These are phyloP conservation scores for Lachnellula occidentalis DNA, from an alignment of 2,329 filamentous ascomycete genomes.

Conservation along the genomic window DNA sequence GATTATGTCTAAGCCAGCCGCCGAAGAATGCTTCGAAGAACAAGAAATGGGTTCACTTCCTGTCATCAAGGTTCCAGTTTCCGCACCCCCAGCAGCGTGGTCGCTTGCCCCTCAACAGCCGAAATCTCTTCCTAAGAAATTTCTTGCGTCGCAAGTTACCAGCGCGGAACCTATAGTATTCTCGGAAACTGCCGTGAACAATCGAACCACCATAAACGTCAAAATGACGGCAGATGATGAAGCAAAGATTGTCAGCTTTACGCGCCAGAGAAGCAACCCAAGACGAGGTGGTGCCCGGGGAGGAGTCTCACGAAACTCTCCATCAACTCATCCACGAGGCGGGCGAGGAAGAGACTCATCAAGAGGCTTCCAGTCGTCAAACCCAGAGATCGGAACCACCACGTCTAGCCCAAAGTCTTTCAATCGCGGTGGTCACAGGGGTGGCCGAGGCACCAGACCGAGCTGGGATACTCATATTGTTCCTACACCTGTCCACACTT, in stretches of 20 bases:
- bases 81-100: slow-evolving; percentile 59
- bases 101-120: slow-evolving; percentile 48
- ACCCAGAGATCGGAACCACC: slow-evolving; percentile 17
- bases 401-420: slow-evolving; percentile 21
- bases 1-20: slow-evolving; percentile 60
- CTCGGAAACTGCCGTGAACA: slow-evolving; percentile 33
- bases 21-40: slow-evolving; percentile 75
- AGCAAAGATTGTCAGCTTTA: slow-evolving; percentile 35
- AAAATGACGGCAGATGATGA: slow-evolving; percentile 42
- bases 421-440: slow-evolving; percentile 21
- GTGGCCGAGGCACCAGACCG: slow-evolving; percentile 21
- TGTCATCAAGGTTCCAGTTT: slow-evolving; percentile 59
- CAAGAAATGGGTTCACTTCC: slow-evolving; percentile 77
- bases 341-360: slow-evolving; percentile 28
- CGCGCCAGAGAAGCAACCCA: slow-evolving; percentile 29
- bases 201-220: slow-evolving; percentile 37
- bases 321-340: slow-evolving; percentile 25
- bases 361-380: slow-evolving; percentile 20
- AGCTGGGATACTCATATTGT: slow-evolving; percentile 23
- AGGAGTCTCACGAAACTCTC: slow-evolving; percentile 21
- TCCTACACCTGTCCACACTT: slow-evolving; percentile 29
- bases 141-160: slow-evolving; percentile 42
- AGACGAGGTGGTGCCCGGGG: slow-evolving; percentile 26
- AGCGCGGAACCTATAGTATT: slow-evolving; percentile 41
- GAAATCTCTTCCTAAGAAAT: slow-evolving; percentile 49